Evolutionary conservation across 148 eudicot genomes (phyloP).

Genomic region (Amaranthus palmeri): DNA sequence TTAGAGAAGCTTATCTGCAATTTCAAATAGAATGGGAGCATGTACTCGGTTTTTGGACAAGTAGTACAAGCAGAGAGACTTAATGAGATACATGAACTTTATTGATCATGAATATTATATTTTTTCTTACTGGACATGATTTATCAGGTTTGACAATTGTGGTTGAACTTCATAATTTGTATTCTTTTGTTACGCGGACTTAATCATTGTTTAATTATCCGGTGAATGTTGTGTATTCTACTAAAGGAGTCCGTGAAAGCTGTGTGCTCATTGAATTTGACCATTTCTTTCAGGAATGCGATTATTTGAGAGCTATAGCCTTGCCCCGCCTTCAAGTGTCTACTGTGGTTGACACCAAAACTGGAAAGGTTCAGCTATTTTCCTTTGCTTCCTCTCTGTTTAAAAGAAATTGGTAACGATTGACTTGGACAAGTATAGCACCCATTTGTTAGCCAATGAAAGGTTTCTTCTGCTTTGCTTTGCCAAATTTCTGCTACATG

Average conservation of each 20-base stretch:
- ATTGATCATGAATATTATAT: no score
- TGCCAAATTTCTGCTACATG: background rate
- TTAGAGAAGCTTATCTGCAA: no score
- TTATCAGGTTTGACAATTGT: background rate
- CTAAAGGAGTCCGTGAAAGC: constrained; percentile 1
- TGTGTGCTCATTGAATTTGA: constrained; percentile 12
- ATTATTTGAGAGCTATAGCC: constrained; percentile 77
- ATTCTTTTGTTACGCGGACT: background rate
- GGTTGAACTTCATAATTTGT: background rate
- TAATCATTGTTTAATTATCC: background rate
- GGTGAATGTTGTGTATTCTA: background rate
- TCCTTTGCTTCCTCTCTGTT: background rate
- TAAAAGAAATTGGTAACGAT: background rate
- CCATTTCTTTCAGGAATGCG: constrained; percentile 69
- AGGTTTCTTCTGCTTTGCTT: background rate
- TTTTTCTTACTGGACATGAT: no score
- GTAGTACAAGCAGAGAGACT: no score
- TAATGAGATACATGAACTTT: no score
- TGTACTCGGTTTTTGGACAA: no score
- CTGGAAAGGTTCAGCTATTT: constrained; percentile 70
- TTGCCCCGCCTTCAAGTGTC: constrained; percentile 85
- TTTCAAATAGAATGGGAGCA: no score
- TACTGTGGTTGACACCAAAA: constrained; percentile 84
- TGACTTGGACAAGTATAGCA: background rate
- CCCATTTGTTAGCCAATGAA: background rate